Percentiles rank a stretch among this genome's conserved stretches.
Evolutionary conservation across 2,329 filamentous ascomycete species (phyloP).

Genomic region (Cryphonectria naterciae): DNA sequence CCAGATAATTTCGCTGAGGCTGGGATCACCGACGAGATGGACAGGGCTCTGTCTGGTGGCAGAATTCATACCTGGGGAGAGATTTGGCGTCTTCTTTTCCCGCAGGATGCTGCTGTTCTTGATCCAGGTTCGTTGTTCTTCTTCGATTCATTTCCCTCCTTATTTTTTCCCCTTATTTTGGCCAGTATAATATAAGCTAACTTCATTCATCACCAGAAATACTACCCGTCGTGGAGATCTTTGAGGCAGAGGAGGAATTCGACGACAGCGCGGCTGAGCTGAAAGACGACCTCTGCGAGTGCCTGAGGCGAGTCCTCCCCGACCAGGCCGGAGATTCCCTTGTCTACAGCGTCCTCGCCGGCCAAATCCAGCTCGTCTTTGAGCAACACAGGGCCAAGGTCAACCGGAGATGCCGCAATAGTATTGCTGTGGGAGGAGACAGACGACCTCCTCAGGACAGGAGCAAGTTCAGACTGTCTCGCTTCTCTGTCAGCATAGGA

Average conservation of each 20-base stretch:
- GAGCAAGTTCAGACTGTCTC: conserved; percentile 3
- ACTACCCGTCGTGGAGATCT: conserved; percentile 24
- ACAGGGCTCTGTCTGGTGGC: conserved; percentile 16
- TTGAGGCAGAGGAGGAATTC: conserved; percentile 27
- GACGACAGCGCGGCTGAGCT: conserved; percentile 26
- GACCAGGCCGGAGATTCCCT: conserved; percentile 23
- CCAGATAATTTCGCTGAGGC: conserved; percentile 10
- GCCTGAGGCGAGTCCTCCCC: conserved; percentile 21
- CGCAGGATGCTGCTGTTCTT: conserved; percentile 18
- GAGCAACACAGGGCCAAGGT: conserved; percentile 29
- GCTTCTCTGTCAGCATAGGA: conserved; percentile 21
- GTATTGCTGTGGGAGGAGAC: not conserved
- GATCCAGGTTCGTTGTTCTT: conserved; percentile 21
- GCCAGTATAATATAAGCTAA: not conserved
- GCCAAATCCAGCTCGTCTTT: conserved; percentile 28
- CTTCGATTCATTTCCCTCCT: not conserved
- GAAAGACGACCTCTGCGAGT: conserved; percentile 25
- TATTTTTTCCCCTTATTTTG: not conserved
- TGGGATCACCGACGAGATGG: conserved; percentile 25
- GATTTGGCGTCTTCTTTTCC: conserved; percentile 26
- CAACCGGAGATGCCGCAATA: conserved; percentile 23
- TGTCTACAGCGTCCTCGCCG: conserved; percentile 23
- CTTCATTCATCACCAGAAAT: conserved; percentile 11
- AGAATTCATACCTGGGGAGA: conserved; percentile 21
- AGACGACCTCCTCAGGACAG: conserved; percentile 8